Conservation (phyloP, 768 basidiomycete genomes). For the Agrocybe praecox region DNA sequence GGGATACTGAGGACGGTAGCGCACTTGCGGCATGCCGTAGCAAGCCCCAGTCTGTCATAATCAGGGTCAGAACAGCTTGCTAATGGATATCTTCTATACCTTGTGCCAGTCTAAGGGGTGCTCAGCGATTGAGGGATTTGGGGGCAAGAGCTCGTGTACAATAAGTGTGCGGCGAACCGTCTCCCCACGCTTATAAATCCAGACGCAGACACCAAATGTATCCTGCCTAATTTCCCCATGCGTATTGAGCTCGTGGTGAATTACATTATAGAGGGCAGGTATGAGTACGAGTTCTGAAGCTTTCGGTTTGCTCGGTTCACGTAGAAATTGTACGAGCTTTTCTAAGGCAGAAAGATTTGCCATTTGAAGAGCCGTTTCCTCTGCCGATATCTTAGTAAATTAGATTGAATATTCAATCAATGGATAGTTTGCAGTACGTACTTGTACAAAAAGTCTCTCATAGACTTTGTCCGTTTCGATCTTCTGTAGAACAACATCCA, state of each 20-base stretch:
- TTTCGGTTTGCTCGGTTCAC: background rate
- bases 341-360: background rate
- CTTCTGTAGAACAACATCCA: background rate
- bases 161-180: background rate
- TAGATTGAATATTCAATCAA: no score
- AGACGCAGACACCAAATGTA: constrained; percentile 2
- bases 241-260: background rate
- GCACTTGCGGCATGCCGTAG: constrained; percentile 20
- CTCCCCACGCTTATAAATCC: constrained; percentile 11
- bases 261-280: constrained; percentile 1
- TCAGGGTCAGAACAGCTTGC: constrained; percentile 27
- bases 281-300: background rate
- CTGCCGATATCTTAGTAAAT: constrained; percentile 4
- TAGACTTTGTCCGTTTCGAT: background rate
- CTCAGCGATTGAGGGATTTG: background rate
- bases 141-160: background rate
- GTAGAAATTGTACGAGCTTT: background rate
- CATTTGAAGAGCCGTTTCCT: constrained; percentile 7
- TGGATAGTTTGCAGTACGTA: no score
- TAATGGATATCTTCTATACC: constrained; percentile 17
- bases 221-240: background rate
- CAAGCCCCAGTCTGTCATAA: constrained; percentile 26
- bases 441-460: constrained; percentile 1
- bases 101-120: constrained; percentile 4
- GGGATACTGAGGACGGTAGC: no score